Conservation (phyloP, 208 protist species). For the Leishmania arabica region DNA sequence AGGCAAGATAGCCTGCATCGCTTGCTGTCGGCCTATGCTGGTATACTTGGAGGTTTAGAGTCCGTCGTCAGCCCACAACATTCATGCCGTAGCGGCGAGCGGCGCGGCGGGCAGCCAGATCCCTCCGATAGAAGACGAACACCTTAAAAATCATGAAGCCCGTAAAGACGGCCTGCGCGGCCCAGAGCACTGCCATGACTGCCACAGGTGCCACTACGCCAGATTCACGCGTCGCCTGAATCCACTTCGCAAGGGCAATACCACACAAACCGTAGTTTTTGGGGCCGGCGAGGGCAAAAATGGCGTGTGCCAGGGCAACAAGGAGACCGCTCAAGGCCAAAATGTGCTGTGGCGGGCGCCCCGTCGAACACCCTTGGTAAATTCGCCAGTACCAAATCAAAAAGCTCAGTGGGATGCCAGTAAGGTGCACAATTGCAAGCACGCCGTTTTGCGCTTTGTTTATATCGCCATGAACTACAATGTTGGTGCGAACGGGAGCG, state of each 20-base stretch:
- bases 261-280: slow-evolving; percentile 52
- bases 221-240: slow-evolving; percentile 31
- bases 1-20: background rate
- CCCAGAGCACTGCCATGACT: slow-evolving; percentile 62
- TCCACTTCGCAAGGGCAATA: slow-evolving; percentile 41
- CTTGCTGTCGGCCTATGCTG: background rate
- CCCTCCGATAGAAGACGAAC: slow-evolving; percentile 71
- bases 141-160: slow-evolving; percentile 47
- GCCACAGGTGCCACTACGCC: slow-evolving; percentile 43
- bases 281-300: slow-evolving; percentile 61
- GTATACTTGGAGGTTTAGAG: background rate
- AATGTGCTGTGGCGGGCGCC: slow-evolving; percentile 46
- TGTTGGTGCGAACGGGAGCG: slow-evolving; percentile 10
- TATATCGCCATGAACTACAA: slow-evolving; percentile 16
- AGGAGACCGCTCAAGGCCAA: slow-evolving; percentile 60
- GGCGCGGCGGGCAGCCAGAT: slow-evolving; percentile 55
- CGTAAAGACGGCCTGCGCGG: slow-evolving; percentile 40
- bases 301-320: slow-evolving; percentile 46
- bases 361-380: slow-evolving; percentile 55
- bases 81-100: slow-evolving; percentile 25
- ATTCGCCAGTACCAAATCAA: slow-evolving; percentile 74
- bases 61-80: slow-evolving; percentile 7
- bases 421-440: slow-evolving; percentile 55
- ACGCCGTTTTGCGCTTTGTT: slow-evolving; percentile 45
- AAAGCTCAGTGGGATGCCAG: slow-evolving; percentile 71